Evolutionary conservation across 352 stramenopile species (phyloP).

Genomic region (Phytophthora podocarpi): DNA sequence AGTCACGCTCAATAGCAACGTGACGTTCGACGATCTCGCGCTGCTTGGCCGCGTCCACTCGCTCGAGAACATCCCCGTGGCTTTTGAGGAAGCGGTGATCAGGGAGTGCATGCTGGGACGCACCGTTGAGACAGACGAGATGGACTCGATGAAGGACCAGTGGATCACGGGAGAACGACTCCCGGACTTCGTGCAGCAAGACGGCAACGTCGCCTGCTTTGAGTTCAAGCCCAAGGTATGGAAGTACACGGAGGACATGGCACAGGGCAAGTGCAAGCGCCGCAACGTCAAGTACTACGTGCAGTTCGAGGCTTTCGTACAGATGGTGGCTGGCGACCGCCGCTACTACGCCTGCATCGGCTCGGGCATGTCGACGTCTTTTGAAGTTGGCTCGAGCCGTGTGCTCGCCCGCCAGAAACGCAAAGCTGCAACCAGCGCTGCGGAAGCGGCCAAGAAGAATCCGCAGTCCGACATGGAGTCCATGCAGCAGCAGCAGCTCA

Average conservation of each 20-base stretch:
- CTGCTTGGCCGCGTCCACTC: slow-evolving; percentile 84
- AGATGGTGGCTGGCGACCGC: slow-evolving; percentile 71
- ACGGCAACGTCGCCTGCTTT: slow-evolving; percentile 73
- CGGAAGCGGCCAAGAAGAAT: slow-evolving; percentile 20
- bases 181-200: slow-evolving; percentile 85
- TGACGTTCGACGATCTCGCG: slow-evolving; percentile 82
- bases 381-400: slow-evolving; percentile 84
- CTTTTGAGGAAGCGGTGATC: slow-evolving; percentile 86
- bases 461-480: slow-evolving; percentile 37
- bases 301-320: slow-evolving; percentile 87
- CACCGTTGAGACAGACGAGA: slow-evolving; percentile 75
- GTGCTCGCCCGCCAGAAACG: slow-evolving; percentile 85
- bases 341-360: slow-evolving; percentile 87
- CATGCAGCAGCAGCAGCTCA: slow-evolving; percentile 36
- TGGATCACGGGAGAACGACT: slow-evolving; percentile 86
- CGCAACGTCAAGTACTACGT: slow-evolving; percentile 91
- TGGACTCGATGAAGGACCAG: slow-evolving; percentile 87
- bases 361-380: slow-evolving; percentile 86
- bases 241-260: slow-evolving; percentile 91
- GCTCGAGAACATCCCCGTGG: slow-evolving; percentile 81
- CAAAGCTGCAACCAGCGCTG: slow-evolving; percentile 66
- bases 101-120: slow-evolving; percentile 84
- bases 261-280: slow-evolving; percentile 88
- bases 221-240: slow-evolving; percentile 91
- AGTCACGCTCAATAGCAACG: slow-evolving; percentile 83